Evolutionary conservation across 768 basidiomycete genomes (phyloP).

Genomic region (Suillus fuscotomentosus): DNA sequence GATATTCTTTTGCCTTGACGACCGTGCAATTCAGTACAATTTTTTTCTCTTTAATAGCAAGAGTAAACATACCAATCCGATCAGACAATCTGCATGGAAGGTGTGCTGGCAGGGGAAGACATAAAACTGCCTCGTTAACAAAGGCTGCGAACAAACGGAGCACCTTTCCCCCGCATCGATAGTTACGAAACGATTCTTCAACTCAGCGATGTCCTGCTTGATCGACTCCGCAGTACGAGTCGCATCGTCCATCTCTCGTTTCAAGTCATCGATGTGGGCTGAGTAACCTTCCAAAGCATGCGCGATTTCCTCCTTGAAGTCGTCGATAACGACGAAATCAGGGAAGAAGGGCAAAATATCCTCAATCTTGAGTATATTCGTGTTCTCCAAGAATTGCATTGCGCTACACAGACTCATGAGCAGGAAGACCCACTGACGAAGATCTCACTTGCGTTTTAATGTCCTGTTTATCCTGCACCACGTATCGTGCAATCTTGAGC

Average conservation of each 20-base stretch:
- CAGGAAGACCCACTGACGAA: neutral
- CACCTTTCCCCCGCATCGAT: slow-evolving; percentile 88
- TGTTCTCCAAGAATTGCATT: slow-evolving; percentile 95
- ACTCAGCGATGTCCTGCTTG: slow-evolving; percentile 82
- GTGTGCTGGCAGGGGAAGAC: slow-evolving; percentile 98
- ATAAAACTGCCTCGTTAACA: slow-evolving; percentile 92
- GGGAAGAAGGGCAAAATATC: slow-evolving; percentile 99
- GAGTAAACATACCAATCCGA: slow-evolving; percentile 72
- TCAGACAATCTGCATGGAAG: slow-evolving; percentile 97
- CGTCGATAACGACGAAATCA: slow-evolving; percentile 98
- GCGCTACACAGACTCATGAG: slow-evolving; percentile 53
- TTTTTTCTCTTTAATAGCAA: neutral
- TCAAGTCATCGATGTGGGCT: slow-evolving; percentile 84
- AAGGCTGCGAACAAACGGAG: slow-evolving; percentile 69
- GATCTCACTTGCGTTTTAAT: slow-evolving; percentile 83
- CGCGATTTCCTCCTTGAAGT: slow-evolving; percentile 99
- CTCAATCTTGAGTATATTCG: slow-evolving; percentile 94
- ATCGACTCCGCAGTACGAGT: slow-evolving; percentile 91
- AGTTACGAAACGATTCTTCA: slow-evolving; percentile 89
- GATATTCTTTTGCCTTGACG: slow-evolving; percentile 84
- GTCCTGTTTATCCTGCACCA: slow-evolving; percentile 97
- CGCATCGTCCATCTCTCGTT: slow-evolving; percentile 95
- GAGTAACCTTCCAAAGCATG: slow-evolving; percentile 94
- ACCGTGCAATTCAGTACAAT: slow-evolving; percentile 11
- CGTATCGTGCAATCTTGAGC: slow-evolving; percentile 98